Evolutionary conservation across 106 monocot genomes (phyloP), one percentile per base, ranked within the genome.

Genomic region (Xerophyta viscosa): DNA sequence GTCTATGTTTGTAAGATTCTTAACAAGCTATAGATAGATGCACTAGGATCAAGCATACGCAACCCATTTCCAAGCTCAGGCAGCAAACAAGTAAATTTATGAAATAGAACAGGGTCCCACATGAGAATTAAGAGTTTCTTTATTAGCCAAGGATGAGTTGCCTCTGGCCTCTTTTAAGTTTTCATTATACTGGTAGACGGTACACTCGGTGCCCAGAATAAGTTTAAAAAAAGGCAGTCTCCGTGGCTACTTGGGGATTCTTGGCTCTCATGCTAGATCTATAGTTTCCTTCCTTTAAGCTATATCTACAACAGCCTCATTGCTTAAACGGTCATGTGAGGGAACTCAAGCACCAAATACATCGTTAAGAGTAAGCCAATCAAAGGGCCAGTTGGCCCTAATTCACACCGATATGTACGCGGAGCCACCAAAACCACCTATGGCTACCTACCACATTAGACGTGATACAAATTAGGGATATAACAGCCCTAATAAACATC

Each of bases 161-260:
- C 53, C 53, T 54, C 12, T 54, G 9, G 13, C 19, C 53, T 54
- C 10, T 31, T 4, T 18, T 15, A 5, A 0, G 31, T 31, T 31
- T 48, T 6, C 3, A 22, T 48, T 23, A 15, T 27, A 8, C 2
- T 6, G 10, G 10, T 10, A 33, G 10, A 33, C 10, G 5, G 10
- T 33, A 33, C 10, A 10, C 33, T n/a, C n/a, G n/a, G n/a, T n/a
- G n/a, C n/a, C n/a, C n/a, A n/a, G n/a, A n/a, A n/a, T n/a, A n/a
- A n/a, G n/a, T n/a, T n/a, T n/a, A n/a, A n/a, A n/a, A n/a, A n/a
- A 20, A 54, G 53, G 53, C 53, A 54, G 31, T 54, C 53, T 54
- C 31, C 53, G 29, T 54, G 53, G 53, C 53, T 54, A 54, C 53
- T 31, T 11, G 31, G 53, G 29, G 53, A 17, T 30, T 54, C 15